Conservation (phyloP, 768 basidiomycete species). For the Phanerochaete sordida region DNA sequence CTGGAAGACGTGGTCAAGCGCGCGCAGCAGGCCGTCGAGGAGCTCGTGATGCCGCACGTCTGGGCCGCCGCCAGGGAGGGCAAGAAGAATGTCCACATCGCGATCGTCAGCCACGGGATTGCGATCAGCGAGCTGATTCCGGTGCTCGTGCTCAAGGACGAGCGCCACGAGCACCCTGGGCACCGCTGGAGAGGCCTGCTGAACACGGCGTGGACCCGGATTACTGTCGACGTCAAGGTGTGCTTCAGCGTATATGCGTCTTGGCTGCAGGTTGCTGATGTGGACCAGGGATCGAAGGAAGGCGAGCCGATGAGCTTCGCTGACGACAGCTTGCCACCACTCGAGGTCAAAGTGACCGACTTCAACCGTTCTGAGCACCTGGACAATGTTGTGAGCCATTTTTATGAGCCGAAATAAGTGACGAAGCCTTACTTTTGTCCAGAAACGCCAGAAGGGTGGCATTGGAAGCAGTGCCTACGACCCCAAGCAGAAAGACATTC, state of each 20-base stretch:
- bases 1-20: conserved; percentile 56
- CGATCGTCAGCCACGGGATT: conserved; percentile 73
- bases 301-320: conserved; percentile 19
- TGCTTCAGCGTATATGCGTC: not conserved
- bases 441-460: conserved; percentile 73
- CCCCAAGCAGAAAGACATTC: conserved; percentile 70
- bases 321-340: conserved; percentile 27
- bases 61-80: conserved; percentile 36
- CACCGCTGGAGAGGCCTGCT: conserved; percentile 46
- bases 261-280: no score
- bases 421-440: not conserved
- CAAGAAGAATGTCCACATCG: conserved; percentile 46
- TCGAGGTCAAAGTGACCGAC: conserved; percentile 45
- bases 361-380: conserved; percentile 58
- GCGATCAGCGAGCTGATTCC: conserved; percentile 54
- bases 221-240: conserved; percentile 38
- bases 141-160: conserved; percentile 43
- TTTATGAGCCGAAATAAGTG: not conserved
- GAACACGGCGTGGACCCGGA: conserved; percentile 71
- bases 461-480: conserved; percentile 71
- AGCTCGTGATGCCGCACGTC: conserved; percentile 57
- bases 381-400: conserved; percentile 51
- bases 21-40: conserved; percentile 47
- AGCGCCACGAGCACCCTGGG: conserved; percentile 28
- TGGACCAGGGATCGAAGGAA: conserved; percentile 25